Evolutionary conservation across 2,329 filamentous ascomycete species (phyloP).

Genomic region (Grosmannia clavigera): DNA sequence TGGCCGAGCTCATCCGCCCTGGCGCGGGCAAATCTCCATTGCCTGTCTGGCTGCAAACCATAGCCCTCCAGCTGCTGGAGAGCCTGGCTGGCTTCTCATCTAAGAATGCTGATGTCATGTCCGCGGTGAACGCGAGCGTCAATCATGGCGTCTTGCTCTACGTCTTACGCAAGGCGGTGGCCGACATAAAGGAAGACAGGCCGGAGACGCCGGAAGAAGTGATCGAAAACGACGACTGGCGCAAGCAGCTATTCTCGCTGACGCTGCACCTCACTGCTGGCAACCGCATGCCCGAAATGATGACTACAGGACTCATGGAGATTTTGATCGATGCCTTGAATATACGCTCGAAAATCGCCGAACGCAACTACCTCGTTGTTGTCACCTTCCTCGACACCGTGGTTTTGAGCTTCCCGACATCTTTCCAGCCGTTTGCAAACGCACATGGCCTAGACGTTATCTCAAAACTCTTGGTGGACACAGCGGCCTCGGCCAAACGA

Average conservation of each 20-base stretch:
- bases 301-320: conserved; percentile 78
- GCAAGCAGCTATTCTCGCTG: conserved; percentile 78
- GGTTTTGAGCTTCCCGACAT: conserved; percentile 73
- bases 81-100: conserved; percentile 69
- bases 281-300: conserved; percentile 66
- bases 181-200: conserved; percentile 55
- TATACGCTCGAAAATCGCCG: conserved; percentile 68
- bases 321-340: conserved; percentile 82
- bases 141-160: conserved; percentile 94
- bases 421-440: conserved; percentile 70
- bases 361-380: conserved; percentile 71
- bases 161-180: conserved; percentile 79
- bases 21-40: conserved; percentile 48
- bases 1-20: conserved; percentile 83
- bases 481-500: conserved; percentile 58
- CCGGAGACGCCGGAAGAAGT: conserved; percentile 45
- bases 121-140: conserved; percentile 87
- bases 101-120: conserved; percentile 70
- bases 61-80: conserved; percentile 70
- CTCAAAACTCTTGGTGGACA: conserved; percentile 70
- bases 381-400: conserved; percentile 81
- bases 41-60: conserved; percentile 66
- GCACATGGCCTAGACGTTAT: conserved; percentile 82
- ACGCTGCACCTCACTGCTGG: conserved; percentile 68
- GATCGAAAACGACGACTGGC: conserved; percentile 73